Evolutionary conservation across 2,329 filamentous ascomycete genomes (phyloP).

Genomic region (Fonsecaea monophora): DNA sequence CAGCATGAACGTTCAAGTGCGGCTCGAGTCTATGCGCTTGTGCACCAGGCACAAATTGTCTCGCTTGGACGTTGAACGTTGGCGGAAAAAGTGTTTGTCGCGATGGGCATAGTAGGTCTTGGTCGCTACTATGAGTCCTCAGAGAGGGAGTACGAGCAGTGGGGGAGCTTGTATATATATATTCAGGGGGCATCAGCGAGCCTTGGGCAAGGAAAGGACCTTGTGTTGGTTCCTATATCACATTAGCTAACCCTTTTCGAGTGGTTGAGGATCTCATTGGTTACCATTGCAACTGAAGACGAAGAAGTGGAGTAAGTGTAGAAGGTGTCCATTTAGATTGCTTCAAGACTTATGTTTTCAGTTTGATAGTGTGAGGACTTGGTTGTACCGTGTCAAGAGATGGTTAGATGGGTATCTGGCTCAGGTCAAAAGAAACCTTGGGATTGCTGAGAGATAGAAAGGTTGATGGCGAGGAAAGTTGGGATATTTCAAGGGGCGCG

Average conservation of each 20-base stretch:
- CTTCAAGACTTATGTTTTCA: background rate
- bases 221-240: slow-evolving; percentile 3
- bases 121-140: background rate
- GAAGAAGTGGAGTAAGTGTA: background rate
- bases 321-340: background rate
- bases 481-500: background rate
- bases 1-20: background rate
- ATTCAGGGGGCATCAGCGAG: background rate
- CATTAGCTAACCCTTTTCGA: slow-evolving; percentile 5
- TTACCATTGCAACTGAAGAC: slow-evolving; percentile 13
- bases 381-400: background rate
- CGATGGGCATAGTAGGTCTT: background rate
- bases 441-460: background rate
- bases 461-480: background rate
- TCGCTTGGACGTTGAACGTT: slow-evolving; percentile 1
- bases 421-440: background rate
- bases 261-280: slow-evolving; percentile 5
- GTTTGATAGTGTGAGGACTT: background rate
- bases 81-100: background rate
- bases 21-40: background rate
- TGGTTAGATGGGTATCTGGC: background rate
- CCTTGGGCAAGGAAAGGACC: background rate
- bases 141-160: background rate
- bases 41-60: background rate
- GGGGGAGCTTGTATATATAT: background rate